Conservation (phyloP, 2,329 filamentous ascomycete species). For the Ophiostoma quercus region DNA sequence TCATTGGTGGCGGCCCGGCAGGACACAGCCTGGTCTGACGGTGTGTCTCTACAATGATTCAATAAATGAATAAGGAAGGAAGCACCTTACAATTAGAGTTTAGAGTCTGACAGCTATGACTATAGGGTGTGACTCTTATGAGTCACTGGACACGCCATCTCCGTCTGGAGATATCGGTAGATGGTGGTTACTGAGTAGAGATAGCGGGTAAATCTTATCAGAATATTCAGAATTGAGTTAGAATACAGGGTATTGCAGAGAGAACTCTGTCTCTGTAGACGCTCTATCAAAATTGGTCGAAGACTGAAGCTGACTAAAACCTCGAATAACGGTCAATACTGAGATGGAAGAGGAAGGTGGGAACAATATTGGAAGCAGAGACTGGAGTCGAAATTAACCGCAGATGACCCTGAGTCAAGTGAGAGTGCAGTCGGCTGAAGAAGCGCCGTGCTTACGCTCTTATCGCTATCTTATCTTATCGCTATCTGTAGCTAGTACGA, state of each 20-base stretch:
- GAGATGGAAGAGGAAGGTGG: slow-evolving; percentile 9
- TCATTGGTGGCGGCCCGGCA: background rate
- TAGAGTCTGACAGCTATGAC: background rate
- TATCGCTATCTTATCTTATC: background rate
- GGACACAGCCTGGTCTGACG: background rate
- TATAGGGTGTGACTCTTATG: background rate
- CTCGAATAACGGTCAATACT: background rate
- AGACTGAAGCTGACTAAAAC: background rate
- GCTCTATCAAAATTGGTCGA: too few relatives aligned
- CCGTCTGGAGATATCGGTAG: background rate
- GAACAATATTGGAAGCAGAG: background rate
- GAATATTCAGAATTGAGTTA: too few relatives aligned
- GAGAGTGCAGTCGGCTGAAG: background rate
- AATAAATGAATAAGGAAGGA: background rate
- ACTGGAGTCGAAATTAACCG: background rate
- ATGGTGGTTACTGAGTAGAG: too few relatives aligned
- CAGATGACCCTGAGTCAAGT: background rate
- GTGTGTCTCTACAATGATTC: background rate
- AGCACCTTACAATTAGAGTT: background rate
- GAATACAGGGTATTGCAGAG: too few relatives aligned
- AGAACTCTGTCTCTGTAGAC: too few relatives aligned
- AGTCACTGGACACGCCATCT: background rate
- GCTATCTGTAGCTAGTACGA: background rate
- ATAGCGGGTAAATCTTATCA: too few relatives aligned
- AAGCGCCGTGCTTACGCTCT: slow-evolving; percentile 3